phyloP scores from a whole-genome alignment of 2,329 filamentous ascomycete genomes.

The Aspergillus hortae region DNA sequence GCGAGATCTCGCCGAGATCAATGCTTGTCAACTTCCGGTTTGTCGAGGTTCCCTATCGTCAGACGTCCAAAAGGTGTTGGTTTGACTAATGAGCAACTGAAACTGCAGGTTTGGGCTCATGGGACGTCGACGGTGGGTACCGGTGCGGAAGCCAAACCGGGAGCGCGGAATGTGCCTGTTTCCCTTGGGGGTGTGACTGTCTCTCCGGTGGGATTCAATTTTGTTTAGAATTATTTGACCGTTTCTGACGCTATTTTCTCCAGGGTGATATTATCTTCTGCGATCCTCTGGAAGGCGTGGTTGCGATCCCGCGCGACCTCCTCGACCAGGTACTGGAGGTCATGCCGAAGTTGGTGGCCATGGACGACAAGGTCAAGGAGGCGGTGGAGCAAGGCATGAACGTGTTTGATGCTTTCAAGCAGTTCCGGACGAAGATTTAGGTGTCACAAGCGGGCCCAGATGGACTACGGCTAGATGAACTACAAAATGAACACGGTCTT shows the following conservation, averaged over 20 bases:
- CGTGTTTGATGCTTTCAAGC: constrained; percentile 65
- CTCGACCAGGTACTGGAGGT: constrained; percentile 59
- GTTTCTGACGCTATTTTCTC: not conserved
- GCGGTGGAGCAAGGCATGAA: constrained; percentile 62
- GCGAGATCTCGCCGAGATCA: constrained; percentile 62
- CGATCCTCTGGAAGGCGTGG: constrained; percentile 66
- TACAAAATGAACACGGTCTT: not conserved
- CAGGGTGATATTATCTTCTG: constrained; percentile 66
- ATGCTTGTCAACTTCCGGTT: constrained; percentile 54
- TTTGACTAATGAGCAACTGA: too few relatives aligned
- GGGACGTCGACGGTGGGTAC: constrained; percentile 44
- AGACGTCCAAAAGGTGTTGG: too few relatives aligned
- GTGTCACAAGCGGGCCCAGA: too few relatives aligned
- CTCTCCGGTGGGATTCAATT: constrained; percentile 29
- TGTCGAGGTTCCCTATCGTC: not conserved
- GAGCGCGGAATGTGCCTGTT: constrained; percentile 39
- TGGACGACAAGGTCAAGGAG: constrained; percentile 60
- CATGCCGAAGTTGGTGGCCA: constrained; percentile 50
- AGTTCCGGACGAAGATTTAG: constrained; percentile 41
- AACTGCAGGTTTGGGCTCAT: constrained; percentile 40
- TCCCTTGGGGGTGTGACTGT: constrained; percentile 40
- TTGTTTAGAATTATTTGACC: not conserved
- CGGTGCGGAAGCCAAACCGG: constrained; percentile 42
- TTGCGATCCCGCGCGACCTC: constrained; percentile 61
- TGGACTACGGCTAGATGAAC: not conserved